phyloP scores from a whole-genome alignment of 2,329 filamentous ascomycete genomes.

The Rasamsonia emersonii region DNA sequence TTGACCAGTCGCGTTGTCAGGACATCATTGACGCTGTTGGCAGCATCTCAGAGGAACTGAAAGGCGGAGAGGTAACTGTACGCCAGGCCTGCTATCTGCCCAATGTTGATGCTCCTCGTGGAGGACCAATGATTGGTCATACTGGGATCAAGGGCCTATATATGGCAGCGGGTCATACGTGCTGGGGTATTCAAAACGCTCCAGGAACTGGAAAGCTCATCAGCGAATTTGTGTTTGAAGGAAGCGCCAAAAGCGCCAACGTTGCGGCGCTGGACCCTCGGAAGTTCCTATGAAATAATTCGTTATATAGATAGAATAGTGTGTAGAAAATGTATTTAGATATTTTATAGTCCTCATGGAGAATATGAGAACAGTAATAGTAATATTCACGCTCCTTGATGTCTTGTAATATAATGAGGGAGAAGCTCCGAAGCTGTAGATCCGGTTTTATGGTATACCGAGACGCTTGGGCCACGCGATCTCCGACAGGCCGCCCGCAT shows the following conservation, averaged over 20 bases:
- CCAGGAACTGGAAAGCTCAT: conserved; percentile 78
- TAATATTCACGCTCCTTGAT: no score
- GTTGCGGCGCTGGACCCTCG: conserved; percentile 60
- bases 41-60: conserved; percentile 48
- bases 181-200: conserved; percentile 97
- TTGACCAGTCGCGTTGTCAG: conserved; percentile 69
- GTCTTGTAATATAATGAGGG: no score
- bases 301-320: background rate
- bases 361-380: no score
- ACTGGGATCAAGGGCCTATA: conserved; percentile 66
- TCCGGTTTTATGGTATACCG: no score
- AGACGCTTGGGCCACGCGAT: conserved; percentile 26
- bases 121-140: conserved; percentile 69
- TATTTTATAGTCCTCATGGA: background rate
- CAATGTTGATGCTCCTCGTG: conserved; percentile 49
- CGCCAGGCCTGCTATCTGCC: conserved; percentile 93
- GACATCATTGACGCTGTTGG: conserved; percentile 74
- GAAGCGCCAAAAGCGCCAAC: conserved; percentile 58
- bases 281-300: conserved; percentile 36
- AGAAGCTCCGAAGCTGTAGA: no score
- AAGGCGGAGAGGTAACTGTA: conserved; percentile 59
- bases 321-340: background rate
- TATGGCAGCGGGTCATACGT: conserved; percentile 85
- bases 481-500: conserved; percentile 2
- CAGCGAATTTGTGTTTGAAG: conserved; percentile 70